Conservation (phyloP, 257 asterid genomes). For the Penstemon newberryi region DNA sequence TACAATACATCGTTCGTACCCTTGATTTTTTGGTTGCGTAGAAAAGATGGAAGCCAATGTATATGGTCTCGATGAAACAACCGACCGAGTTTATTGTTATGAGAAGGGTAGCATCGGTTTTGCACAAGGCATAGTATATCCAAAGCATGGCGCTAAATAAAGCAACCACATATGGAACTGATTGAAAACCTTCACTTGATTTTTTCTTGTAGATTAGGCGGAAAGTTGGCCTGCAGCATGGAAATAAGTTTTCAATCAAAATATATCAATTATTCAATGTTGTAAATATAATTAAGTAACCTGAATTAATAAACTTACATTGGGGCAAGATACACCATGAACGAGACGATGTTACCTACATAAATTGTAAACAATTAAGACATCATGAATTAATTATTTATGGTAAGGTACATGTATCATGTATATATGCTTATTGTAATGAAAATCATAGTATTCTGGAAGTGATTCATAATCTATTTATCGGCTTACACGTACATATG, state of each 20-base stretch:
- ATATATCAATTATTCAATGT: not conserved
- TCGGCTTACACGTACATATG: no score
- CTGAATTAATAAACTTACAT: constrained; percentile 32
- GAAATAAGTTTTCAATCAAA: no score
- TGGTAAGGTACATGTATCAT: no score
- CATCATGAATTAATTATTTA: not conserved
- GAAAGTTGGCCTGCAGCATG: constrained; percentile 57
- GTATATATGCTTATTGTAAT: no score
- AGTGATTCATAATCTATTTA: no score
- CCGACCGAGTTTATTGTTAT: constrained; percentile 72
- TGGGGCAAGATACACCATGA: constrained; percentile 52
- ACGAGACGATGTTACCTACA: constrained; percentile 48
- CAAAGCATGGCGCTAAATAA: constrained; percentile 70
- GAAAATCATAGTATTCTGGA: no score
- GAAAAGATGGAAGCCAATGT: constrained; percentile 44
- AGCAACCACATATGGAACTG: constrained; percentile 66
- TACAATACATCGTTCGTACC: constrained; percentile 28
- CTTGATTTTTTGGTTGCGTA: constrained; percentile 58
- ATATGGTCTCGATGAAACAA: constrained; percentile 53
- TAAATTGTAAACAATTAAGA: not conserved
- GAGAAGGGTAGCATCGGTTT: constrained; percentile 46
- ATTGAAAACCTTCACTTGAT: constrained; percentile 70
- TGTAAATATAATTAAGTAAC: not conserved
- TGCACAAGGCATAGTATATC: constrained; percentile 75
- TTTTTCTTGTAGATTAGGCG: constrained; percentile 54